phyloP scores from a whole-genome alignment of 2,329 filamentous ascomycete genomes.

The Colletotrichum sansevieriae region DNA sequence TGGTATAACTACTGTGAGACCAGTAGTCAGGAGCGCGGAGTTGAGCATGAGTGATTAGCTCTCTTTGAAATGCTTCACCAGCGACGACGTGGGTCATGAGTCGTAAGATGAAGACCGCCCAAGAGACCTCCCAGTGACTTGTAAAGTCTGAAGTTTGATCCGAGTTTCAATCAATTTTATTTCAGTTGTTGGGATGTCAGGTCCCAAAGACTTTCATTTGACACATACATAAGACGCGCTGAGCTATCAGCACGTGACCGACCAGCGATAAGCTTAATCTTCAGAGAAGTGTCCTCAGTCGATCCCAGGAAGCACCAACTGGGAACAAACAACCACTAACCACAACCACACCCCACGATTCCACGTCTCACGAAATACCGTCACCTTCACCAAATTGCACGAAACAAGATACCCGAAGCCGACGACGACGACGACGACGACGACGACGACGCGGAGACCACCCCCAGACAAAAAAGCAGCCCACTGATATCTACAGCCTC shows the following conservation, averaged over 20 bases:
- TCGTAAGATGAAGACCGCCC: too few species aligned
- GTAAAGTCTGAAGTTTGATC: too few species aligned
- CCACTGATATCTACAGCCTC: too few species aligned
- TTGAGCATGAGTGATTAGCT: too few species aligned
- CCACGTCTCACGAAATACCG: neutral
- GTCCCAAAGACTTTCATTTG: neutral
- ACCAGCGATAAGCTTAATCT: constrained; percentile 27
- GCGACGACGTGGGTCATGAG: too few species aligned
- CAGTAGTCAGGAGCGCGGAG: too few species aligned
- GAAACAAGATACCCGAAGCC: constrained; percentile 26
- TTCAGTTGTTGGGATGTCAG: neutral
- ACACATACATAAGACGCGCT: too few species aligned
- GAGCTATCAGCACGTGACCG: constrained; percentile 33
- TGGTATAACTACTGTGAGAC: too few species aligned
- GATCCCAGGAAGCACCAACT: constrained; percentile 19
- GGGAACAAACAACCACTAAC: constrained; percentile 19
- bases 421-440: neutral
- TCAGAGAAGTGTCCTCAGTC: constrained; percentile 37
- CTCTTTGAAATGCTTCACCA: too few species aligned
- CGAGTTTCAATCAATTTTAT: neutral
- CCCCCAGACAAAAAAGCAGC: neutral
- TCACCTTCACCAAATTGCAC: neutral
- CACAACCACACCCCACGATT: neutral
- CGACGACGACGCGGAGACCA: neutral
- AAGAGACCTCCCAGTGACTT: too few species aligned